Evolutionary conservation across 1,139 yeast genomes (phyloP).

Genomic region (Candida sojae): DNA sequence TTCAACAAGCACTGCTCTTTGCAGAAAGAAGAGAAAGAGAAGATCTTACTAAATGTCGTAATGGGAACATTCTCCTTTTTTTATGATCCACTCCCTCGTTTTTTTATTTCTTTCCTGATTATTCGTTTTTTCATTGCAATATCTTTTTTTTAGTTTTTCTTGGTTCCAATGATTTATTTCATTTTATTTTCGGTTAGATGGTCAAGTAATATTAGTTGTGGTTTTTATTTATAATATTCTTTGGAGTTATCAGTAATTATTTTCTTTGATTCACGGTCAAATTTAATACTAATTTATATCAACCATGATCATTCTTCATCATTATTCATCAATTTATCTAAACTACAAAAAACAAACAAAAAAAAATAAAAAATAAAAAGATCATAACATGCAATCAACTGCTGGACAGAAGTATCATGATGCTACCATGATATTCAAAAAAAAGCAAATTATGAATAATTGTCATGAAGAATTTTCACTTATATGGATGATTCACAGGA

Average conservation of each 20-base stretch:
- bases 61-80: not conserved
- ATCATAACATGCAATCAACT: not conserved
- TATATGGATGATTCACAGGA: slow-evolving; percentile 3
- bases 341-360: not conserved
- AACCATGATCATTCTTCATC: not conserved
- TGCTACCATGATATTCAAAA: slow-evolving; percentile 1
- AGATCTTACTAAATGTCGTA: slow-evolving; percentile 8
- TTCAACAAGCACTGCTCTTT: slow-evolving; percentile 36
- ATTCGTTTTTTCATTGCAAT: not conserved
- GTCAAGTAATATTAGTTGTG: not conserved
- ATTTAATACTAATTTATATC: not conserved
- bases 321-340: not conserved
- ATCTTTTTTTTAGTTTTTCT: not conserved
- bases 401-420: slow-evolving; percentile 7
- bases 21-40: slow-evolving; percentile 13
- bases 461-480: not conserved
- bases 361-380: not conserved
- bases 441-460: not conserved
- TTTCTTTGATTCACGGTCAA: slow-evolving; percentile 2
- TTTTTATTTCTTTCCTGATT: not conserved
- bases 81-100: not conserved
- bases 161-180: not conserved
- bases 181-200: slow-evolving; percentile 2
- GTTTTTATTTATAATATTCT: not conserved
- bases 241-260: not conserved